Evolutionary conservation across 139 green algal species (phyloP), one percentile per base, ranked within the genome.

Genomic region (Picochlorum costavermella): DNA sequence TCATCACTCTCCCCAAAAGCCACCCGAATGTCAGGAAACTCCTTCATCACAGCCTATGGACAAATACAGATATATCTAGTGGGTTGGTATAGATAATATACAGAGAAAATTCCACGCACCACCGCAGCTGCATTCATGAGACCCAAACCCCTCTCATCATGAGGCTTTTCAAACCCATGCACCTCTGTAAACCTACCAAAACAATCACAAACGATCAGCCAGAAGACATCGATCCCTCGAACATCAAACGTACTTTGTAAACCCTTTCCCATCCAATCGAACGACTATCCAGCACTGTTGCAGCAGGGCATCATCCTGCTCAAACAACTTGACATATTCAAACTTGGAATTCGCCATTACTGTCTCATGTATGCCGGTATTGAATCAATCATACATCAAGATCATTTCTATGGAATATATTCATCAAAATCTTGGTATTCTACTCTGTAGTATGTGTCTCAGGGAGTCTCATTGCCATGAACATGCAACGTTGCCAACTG

Each of bases 1-100:
- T 96, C 89, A 67, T 96, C 89, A 56, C 83, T 92, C 60, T 94
- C 77, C 0, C 89, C 89, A 77, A 82, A 96, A 8, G 79, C 88
- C 0, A 96, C 56, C 0, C 78, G 69, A 2, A 94, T 78, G 46
- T 95, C 89, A 20, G 71, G 53, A 48, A 91, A 94, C 61, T 86
- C 77, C 0, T 56, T 50, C 70, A 93, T 72, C 17, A 94, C 83
- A 20, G 73, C 76, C 81, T 84, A 70, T 13, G 29, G 10, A 29
- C 12, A 20, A 3, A 30, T 16, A 4, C 4, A 30, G 12, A 48
- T 11, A 13, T 28, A 28, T 28, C 12, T 10, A 58, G 50, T 28
- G 11, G 6, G 11, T 11, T 53, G 5, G 20, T 23, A 53, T 20
- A 28, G 1, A 26, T 8, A 20, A 12, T 53, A 53, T 11, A 53